Evolutionary conservation across 2,329 filamentous ascomycete genomes (phyloP).

Genomic region (Cyphellophora europaea): DNA sequence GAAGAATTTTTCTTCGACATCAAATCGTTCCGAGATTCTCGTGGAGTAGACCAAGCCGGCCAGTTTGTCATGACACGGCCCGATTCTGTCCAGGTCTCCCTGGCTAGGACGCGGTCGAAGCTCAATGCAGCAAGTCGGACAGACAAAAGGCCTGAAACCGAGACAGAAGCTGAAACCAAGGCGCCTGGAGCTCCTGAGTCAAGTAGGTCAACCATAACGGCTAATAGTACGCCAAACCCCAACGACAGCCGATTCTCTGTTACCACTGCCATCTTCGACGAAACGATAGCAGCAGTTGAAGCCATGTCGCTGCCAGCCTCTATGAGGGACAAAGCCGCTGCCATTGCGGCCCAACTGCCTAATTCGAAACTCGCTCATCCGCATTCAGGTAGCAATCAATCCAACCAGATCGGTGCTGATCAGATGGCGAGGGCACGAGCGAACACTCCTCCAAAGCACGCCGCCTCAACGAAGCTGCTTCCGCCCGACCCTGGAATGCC

Average conservation of each 20-base stretch:
- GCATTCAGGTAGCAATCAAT: too few relatives aligned
- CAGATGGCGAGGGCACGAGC: too few relatives aligned
- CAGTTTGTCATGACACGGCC: slow-evolving; percentile 20
- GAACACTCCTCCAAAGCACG: too few relatives aligned
- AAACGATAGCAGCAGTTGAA: slow-evolving; percentile 19
- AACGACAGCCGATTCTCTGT: slow-evolving; percentile 6
- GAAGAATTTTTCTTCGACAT: slow-evolving; percentile 20
- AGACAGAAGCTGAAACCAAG: not conserved
- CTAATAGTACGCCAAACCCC: not conserved
- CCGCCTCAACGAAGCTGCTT: not conserved
- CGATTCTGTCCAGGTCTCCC: slow-evolving; percentile 14
- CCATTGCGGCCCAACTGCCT: too few relatives aligned
- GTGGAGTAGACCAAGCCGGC: slow-evolving; percentile 13
- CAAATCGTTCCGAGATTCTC: slow-evolving; percentile 17
- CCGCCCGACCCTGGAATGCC: not conserved
- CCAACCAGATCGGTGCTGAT: too few relatives aligned
- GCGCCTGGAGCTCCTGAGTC: not conserved
- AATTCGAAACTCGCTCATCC: too few relatives aligned
- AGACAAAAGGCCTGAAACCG: not conserved
- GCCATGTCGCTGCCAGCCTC: slow-evolving; percentile 4
- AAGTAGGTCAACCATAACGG: too few relatives aligned
- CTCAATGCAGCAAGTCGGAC: slow-evolving; percentile 7
- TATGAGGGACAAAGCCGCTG: too few relatives aligned
- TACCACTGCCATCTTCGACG: slow-evolving; percentile 17
- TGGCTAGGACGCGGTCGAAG: slow-evolving; percentile 14